Base-by-base conservation (phyloP, 2,329 filamentous ascomycete genomes). In the Ustulina deusta region DNA sequence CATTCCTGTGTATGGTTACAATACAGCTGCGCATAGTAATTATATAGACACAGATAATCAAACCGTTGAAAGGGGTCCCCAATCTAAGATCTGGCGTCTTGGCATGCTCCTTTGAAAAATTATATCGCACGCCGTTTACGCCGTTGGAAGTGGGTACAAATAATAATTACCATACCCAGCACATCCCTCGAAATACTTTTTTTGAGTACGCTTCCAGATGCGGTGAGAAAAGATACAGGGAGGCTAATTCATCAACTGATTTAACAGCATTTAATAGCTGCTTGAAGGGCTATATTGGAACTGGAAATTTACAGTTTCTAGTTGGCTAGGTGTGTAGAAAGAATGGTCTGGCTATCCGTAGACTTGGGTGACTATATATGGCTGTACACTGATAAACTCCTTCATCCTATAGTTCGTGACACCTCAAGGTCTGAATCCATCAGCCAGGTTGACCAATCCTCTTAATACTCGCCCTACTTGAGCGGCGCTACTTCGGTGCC, bases 31-130 rank as follows among this genome's bases (percentile, higher is more conserved):
- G 20, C 32, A 40, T 63, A 40, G 40, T 56, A 63, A 40, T 55
- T 29, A 40, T 52, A 51, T 20, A 44, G n/a, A n/a, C 6, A n/a
- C 49, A 55, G 40, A 62, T 62, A 55, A 55, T 56, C 22, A 56
- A 55, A 48, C 29, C 6, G 60, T 34, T 17, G 36, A 54, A 46
- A 54, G 60, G n/a, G n/a, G n/a, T n/a, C n/a, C n/a, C n/a, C 46
- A 36, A 61, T 44, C 48, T 54, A 34, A 25, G 29, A 46, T 54
- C 36, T 54, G 36, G 59, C 46, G 59, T 25, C 59, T 61, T 61
- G 59, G 59, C 59, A 54, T 44, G 11, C n/a, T 54, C 48, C 46
- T 54, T 44, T 17, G n/a, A 42, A 61, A 42, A 44, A 44, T 61
- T 61, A 29, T 54, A 61, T 25, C 46, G 11, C 32, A n/a, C n/a